Evolutionary conservation across 352 stramenopile genomes (phyloP).

Genomic region (Phytophthora niederhauseri): DNA sequence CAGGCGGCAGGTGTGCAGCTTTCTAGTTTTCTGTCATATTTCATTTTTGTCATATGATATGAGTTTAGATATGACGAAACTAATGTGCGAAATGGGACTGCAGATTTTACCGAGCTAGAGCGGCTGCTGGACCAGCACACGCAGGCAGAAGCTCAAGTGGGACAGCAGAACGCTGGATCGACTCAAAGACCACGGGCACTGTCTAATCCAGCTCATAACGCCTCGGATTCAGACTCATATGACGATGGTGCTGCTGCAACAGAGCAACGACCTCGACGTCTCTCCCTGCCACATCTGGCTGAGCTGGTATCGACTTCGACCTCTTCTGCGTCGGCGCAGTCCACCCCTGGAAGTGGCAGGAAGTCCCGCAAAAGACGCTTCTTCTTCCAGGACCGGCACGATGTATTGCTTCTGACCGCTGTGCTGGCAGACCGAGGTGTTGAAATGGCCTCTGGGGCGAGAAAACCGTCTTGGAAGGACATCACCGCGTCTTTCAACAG

Average conservation of each 20-base stretch:
- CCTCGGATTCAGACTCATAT: conserved; percentile 5
- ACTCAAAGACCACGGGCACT: not conserved
- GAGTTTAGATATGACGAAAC: conserved; percentile 6
- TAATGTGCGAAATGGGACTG: not conserved
- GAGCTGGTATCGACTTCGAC: not conserved
- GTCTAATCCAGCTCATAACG: not conserved
- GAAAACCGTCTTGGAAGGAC: conserved; percentile 15
- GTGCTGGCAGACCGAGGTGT: conserved; percentile 18
- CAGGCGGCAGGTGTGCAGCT: conserved; percentile 5
- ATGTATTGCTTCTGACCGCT: conserved; percentile 23
- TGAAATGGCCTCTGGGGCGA: not conserved
- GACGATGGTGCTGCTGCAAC: not conserved
- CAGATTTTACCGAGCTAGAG: conserved; percentile 25
- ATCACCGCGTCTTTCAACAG: conserved; percentile 24
- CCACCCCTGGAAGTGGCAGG: conserved; percentile 1
- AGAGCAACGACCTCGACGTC: not conserved
- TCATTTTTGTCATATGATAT: conserved; percentile 8
- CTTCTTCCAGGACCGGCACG: conserved; percentile 24
- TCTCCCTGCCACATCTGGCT: not conserved
- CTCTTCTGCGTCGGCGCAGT: not conserved
- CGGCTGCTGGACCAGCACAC: conserved; percentile 19
- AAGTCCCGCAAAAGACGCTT: conserved; percentile 20
- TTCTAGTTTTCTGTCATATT: not conserved
- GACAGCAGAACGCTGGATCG: not conserved
- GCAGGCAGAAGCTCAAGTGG: conserved; percentile 6